Evolutionary conservation across 768 basidiomycete genomes (phyloP), one percentile per base, ranked within the genome.

Genomic region (Dictyophora rubrovolvata): DNA sequence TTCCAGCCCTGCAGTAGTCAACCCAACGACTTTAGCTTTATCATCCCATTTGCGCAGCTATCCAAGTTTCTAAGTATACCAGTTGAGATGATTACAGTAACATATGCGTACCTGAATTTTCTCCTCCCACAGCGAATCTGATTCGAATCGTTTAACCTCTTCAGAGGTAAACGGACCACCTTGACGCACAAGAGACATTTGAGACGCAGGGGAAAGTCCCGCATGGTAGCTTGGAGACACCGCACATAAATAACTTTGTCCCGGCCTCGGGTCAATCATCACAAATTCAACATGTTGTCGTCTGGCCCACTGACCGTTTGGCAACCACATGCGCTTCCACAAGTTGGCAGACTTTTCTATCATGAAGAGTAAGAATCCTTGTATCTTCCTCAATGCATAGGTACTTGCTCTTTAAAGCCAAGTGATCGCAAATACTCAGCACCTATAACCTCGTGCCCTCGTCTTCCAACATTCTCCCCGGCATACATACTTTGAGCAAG

Each of bases 1-100:
- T 18, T 60, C 59, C 21, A 62, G 20, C 33, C 22, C 61, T 12
- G 57, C 48, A 28, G 51, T 49, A 21, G 21, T 28, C 36, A 59
- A 51, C 18, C 46, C 59, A 28, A 46, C 49, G n/a, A 61, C 18
- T 28, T 62, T 62, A 10, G 61, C 61, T 47, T 36, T 21, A 37
- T 62, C 61, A 37, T 62, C 61, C 61, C 61, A 62, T 49, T 47
- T 53, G 18, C 61, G 60, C 42, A 62, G 23, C 54, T 55, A 33
- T 8, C 7, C 16, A n/a, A 17, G 37, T 21, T 54, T 54, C 14
- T 22, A 17, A 37, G 20, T 20, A 47, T 16, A 20, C 36, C 47
- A 20, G 35, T 2, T 14, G 28, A n/a, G 11, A 14, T 54, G 20
- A 7, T 54, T n/a, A 23, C 54, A 46, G 37, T 11, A 23, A 22